These are phyloP conservation scores for Camellia granthamiana DNA, from an alignment of 148 eudicot genomes.

Conservation along the genomic window DNA sequence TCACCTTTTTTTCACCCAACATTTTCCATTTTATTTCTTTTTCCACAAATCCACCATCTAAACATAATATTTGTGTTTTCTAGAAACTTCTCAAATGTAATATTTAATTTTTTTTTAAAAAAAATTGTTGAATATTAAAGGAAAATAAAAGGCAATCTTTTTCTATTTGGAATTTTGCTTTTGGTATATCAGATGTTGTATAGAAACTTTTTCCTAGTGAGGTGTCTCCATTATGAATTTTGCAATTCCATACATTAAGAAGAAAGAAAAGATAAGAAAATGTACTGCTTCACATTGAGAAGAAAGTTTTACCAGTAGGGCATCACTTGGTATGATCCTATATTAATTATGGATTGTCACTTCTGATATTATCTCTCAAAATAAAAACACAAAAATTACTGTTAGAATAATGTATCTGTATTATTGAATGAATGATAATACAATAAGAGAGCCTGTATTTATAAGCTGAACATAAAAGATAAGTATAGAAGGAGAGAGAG, in stretches of 20 bases:
- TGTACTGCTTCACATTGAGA: neutral
- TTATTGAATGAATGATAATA: neutral
- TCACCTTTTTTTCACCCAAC: too few species aligned
- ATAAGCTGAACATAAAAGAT: too few species aligned
- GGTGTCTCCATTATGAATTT: neutral
- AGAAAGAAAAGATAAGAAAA: neutral
- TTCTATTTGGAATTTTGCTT: neutral
- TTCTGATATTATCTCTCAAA: neutral
- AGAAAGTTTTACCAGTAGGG: neutral
- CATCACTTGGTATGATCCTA: neutral
- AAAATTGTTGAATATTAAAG: slow-evolving; percentile 18
- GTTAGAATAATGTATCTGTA: too few species aligned
- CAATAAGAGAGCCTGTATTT: neutral
- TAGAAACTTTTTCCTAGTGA: neutral
- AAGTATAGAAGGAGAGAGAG: too few species aligned
- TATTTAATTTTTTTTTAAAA: slow-evolving; percentile 19
- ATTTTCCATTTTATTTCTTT: too few species aligned
- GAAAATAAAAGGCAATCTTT: neutral
- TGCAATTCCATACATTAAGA: neutral
- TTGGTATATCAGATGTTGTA: too few species aligned
- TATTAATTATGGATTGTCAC: too few species aligned
- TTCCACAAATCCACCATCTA: too few species aligned
- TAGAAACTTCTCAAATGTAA: neutral
- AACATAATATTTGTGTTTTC: neutral
- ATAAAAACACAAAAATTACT: too few species aligned